phyloP scores from a whole-genome alignment of 2,329 filamentous ascomycete genomes.

The Gremmenia infestans region DNA sequence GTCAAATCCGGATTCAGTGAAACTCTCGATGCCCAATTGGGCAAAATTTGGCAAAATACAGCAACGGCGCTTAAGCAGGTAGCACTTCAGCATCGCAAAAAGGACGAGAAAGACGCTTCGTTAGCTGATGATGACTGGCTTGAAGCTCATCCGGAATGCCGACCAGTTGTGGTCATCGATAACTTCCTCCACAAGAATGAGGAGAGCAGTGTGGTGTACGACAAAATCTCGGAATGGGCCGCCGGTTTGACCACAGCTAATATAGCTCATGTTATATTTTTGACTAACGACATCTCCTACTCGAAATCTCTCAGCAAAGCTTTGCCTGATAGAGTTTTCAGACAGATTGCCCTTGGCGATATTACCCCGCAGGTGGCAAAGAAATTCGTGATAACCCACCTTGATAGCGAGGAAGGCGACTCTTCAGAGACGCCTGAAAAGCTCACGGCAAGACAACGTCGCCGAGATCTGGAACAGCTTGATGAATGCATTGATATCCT shows the following conservation, averaged over 20 bases:
- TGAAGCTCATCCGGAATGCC: conserved; percentile 78
- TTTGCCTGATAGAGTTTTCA: conserved; percentile 86
- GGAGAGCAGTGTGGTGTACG: conserved; percentile 60
- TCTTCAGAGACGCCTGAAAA: conserved; percentile 27
- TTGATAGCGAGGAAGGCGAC: conserved; percentile 45
- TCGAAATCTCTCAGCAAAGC: conserved; percentile 83
- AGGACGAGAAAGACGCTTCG: conserved; percentile 66
- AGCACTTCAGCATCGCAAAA: conserved; percentile 63
- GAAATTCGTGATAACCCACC: conserved; percentile 79
- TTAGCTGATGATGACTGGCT: conserved; percentile 82
- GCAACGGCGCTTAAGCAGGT: conserved; percentile 73
- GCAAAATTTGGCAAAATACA: conserved; percentile 84
- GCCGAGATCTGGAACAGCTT: conserved; percentile 60
- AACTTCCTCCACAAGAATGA: conserved; percentile 83
- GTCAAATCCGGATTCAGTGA: conserved; percentile 94
- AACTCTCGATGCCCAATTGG: conserved; percentile 81
- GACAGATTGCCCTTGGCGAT: conserved; percentile 79
- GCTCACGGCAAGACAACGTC: conserved; percentile 28
- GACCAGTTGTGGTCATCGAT: conserved; percentile 83
- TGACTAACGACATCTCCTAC: conserved; percentile 85
- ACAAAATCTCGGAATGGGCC: conserved; percentile 85
- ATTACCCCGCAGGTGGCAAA: conserved; percentile 82
- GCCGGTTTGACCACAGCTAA: conserved; percentile 81
- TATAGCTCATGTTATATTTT: conserved; percentile 87
- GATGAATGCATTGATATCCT: conserved; percentile 77